Evolutionary conservation across 2,329 filamentous ascomycete species (phyloP).

Genomic region (Claviceps fusiformis): DNA sequence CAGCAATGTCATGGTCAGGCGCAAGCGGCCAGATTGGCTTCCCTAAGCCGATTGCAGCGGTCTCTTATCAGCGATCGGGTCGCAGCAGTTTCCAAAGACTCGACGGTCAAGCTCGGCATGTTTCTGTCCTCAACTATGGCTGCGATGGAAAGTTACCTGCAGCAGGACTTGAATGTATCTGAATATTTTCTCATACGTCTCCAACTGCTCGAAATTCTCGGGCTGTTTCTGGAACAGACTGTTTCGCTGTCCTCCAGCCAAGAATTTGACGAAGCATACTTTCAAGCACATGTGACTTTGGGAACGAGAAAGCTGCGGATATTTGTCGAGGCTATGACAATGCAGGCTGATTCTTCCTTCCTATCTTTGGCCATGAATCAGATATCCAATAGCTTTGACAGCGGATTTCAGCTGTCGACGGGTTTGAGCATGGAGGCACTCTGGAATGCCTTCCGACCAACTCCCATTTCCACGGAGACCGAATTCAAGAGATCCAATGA

Average conservation of each 20-base stretch:
- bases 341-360: constrained; percentile 22
- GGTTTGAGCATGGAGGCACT: constrained; percentile 69
- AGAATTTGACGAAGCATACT: constrained; percentile 47
- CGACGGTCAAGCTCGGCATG: constrained; percentile 38
- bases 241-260: constrained; percentile 29
- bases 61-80: constrained; percentile 42
- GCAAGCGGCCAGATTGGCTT: constrained; percentile 34
- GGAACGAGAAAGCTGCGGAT: constrained; percentile 30
- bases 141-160: constrained; percentile 30
- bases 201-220: constrained; percentile 22
- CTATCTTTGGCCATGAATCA: constrained; percentile 24
- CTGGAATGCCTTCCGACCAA: constrained; percentile 60
- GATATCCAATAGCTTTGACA: constrained; percentile 45
- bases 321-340: constrained; percentile 13
- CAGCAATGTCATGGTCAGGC: constrained; percentile 24
- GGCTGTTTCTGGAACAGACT: constrained; percentile 43
- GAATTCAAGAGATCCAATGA: constrained; percentile 33
- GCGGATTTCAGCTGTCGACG: constrained; percentile 58
- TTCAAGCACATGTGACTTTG: constrained; percentile 48
- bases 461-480: constrained; percentile 33
- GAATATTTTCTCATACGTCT: constrained; percentile 4
- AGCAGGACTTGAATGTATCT: constrained; percentile 13
- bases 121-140: constrained; percentile 35
- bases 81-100: constrained; percentile 44
- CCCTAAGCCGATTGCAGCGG: constrained; percentile 46